Conservation (phyloP, 2,329 filamentous ascomycete genomes). For the Dactylellina cionopaga region DNA sequence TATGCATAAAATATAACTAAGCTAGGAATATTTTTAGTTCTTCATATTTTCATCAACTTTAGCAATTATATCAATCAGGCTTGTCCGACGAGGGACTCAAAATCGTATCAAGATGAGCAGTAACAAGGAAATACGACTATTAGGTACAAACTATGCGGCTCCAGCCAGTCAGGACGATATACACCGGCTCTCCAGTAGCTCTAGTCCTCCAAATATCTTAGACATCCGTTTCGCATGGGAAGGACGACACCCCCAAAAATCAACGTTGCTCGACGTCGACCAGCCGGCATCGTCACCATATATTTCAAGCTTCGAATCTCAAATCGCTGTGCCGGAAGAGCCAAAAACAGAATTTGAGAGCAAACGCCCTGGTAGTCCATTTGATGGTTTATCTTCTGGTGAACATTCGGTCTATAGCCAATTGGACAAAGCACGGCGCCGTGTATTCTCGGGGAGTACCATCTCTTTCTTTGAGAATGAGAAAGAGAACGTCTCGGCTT, state of each 20-base stretch:
- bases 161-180: background rate
- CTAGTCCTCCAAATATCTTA: constrained; percentile 11
- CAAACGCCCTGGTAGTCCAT: constrained; percentile 1
- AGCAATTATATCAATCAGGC: background rate
- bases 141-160: background rate
- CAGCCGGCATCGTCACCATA: background rate
- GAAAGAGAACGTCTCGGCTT: background rate
- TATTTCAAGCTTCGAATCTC: background rate
- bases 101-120: background rate
- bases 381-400: background rate
- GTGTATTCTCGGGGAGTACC: background rate
- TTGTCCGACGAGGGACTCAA: background rate
- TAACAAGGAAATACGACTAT: background rate
- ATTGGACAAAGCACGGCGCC: background rate
- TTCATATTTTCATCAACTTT: background rate
- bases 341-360: background rate
- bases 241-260: background rate
- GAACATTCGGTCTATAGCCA: background rate
- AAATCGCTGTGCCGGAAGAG: background rate
- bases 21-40: too few species aligned
- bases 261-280: background rate
- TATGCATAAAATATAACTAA: too few species aligned
- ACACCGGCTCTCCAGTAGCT: background rate
- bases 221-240: constrained; percentile 43
- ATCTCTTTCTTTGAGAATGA: background rate